A percentile compares a stretch with the other conserved stretches of the same genome.
These are phyloP conservation scores for Apophysomyces elegans DNA, from an alignment of 371 early-diverging fungal genomes.

Conservation along the genomic window DNA sequence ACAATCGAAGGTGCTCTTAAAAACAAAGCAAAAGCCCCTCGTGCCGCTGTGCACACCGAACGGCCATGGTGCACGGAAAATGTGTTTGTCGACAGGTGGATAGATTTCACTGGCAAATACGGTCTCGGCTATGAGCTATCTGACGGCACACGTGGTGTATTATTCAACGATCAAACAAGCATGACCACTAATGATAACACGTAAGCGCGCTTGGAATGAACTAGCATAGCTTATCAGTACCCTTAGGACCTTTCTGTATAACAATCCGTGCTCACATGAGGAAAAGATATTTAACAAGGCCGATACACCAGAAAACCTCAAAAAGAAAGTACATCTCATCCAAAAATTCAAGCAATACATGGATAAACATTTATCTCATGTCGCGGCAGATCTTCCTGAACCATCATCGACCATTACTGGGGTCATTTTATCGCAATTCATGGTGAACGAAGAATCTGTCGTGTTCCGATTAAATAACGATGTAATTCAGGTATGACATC, in stretches of 20 bases:
- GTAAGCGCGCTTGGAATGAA: constrained; percentile 40
- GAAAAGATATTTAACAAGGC: constrained; percentile 22
- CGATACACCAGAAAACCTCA: constrained; percentile 55
- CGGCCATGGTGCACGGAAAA: constrained; percentile 16
- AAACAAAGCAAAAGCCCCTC: not conserved
- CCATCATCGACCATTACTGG: constrained; percentile 28
- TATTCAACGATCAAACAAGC: constrained; percentile 85
- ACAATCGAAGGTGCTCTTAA: constrained; percentile 2
- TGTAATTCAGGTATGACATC: constrained; percentile 67
- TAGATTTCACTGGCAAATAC: constrained; percentile 77
- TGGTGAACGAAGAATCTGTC: constrained; percentile 67
- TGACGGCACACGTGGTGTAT: constrained; percentile 79
- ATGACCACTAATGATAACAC: constrained; percentile 59
- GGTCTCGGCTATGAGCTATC: constrained; percentile 87
- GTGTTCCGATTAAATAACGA: constrained; percentile 75
- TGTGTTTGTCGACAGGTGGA: constrained; percentile 80
- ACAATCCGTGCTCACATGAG: not conserved
- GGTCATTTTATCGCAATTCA: constrained; percentile 70
- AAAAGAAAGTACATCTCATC: constrained; percentile 73
- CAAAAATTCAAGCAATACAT: constrained; percentile 70
- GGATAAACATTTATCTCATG: constrained; percentile 54
- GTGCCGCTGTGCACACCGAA: not conserved
- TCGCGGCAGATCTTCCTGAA: constrained; percentile 27
- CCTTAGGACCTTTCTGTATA: constrained; percentile 24
- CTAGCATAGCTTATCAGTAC: constrained; percentile 31